A percentile compares a stretch with the other conserved stretches of the same genome.
Conservation (phyloP, 164 flowering plant genomes). For the Sextonia rubra region DNA sequence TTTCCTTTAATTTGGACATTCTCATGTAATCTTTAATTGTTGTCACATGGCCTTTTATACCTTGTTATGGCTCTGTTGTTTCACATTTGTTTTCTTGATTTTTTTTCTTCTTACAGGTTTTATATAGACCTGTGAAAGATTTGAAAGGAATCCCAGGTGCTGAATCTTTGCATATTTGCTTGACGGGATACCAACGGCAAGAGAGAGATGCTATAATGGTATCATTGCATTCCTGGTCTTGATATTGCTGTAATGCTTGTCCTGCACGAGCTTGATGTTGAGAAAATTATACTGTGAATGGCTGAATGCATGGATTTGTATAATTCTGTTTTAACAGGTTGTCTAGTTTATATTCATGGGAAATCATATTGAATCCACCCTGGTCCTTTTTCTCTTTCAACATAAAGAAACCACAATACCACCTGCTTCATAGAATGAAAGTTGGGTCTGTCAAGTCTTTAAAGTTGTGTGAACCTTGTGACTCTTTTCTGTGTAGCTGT, state of each 20-base stretch:
- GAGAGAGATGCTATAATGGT: conserved; percentile 93
- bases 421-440: not conserved
- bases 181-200: conserved; percentile 88
- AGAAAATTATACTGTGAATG: too few relatives aligned
- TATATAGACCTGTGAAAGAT: conserved; percentile 74
- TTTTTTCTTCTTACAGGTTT: conserved; percentile 35
- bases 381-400: not conserved
- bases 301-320: too few relatives aligned
- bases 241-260: too few relatives aligned
- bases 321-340: too few relatives aligned
- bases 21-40: not conserved
- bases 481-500: not conserved
- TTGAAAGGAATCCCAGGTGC: conserved; percentile 81
- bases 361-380: too few relatives aligned
- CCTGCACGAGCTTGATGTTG: too few relatives aligned
- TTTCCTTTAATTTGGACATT: too few relatives aligned
- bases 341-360: too few relatives aligned
- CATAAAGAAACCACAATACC: not conserved
- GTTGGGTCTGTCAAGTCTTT: not conserved
- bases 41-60: not conserved
- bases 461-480: not conserved
- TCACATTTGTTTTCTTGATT: not conserved
- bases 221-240: not conserved
- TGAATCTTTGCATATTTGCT: conserved; percentile 53
- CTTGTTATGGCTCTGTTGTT: not conserved